A percentile compares a stretch with the other conserved stretches of the same genome.
These are phyloP conservation scores for Pascua sp. DNA, from an alignment of 1,284 basidiomycete genomes.

Conservation along the genomic window DNA sequence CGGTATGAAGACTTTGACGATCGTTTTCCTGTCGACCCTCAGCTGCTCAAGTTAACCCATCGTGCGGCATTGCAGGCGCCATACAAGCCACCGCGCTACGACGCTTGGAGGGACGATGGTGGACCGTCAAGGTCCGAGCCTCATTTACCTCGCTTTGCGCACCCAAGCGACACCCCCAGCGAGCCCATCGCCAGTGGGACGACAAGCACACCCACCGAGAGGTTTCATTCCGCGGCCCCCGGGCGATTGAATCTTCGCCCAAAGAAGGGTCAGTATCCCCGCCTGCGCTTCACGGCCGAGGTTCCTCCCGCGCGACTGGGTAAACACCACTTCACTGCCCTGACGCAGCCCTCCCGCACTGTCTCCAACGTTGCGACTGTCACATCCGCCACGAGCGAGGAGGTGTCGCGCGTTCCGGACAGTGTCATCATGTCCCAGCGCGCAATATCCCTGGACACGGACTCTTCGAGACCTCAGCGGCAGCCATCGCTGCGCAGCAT, in stretches of 20 bases:
- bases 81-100: neutral
- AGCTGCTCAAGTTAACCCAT: neutral
- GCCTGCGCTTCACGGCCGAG: neutral
- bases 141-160: neutral
- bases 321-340: neutral
- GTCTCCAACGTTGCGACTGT: neutral
- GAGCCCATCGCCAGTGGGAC: neutral
- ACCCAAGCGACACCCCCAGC: slow-evolving; percentile 2
- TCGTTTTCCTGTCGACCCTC: neutral
- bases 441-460: neutral
- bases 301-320: neutral
- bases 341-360: neutral
- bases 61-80: neutral
- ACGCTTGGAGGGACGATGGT: neutral
- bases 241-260: neutral
- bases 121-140: neutral
- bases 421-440: neutral
- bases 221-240: neutral
- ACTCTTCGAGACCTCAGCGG: neutral
- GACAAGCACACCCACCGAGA: neutral
- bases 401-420: neutral
- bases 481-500: neutral
- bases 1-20: neutral
- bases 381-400: neutral
- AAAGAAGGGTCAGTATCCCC: neutral